Evolutionary conservation across 139 green algal genomes (phyloP).

Genomic region (Marvania coccoides): DNA sequence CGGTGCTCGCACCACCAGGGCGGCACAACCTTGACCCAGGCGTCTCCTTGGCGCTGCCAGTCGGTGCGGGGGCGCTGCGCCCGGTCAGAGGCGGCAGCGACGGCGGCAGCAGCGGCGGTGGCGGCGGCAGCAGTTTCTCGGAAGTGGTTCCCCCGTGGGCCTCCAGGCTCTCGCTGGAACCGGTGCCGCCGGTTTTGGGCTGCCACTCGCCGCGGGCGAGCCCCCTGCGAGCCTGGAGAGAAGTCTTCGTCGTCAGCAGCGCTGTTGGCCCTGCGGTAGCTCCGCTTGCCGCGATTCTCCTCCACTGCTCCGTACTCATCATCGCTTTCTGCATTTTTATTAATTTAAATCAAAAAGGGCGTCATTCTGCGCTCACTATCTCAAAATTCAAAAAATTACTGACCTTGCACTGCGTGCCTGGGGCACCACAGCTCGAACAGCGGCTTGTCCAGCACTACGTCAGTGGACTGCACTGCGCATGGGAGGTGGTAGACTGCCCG

Average conservation of each 20-base stretch:
- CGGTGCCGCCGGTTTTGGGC: not conserved
- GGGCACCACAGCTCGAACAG: conserved; percentile 22
- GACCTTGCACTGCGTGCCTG: not conserved
- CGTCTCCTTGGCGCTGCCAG: conserved; percentile 25
- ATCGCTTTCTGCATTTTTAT: too few relatives aligned
- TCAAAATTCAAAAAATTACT: not conserved
- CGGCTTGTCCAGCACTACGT: conserved; percentile 9
- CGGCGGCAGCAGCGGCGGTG: not conserved
- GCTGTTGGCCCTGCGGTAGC: not conserved
- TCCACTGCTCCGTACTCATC: too few relatives aligned
- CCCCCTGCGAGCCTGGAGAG: not conserved
- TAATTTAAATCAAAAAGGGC: too few relatives aligned
- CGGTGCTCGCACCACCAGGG: conserved; percentile 35
- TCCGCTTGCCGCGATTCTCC: too few relatives aligned
- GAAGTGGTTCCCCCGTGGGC: not conserved
- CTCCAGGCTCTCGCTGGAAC: not conserved
- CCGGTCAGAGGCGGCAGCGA: not conserved
- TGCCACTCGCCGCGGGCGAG: not conserved
- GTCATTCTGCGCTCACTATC: too few relatives aligned
- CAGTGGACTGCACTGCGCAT: not conserved
- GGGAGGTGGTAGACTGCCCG: conserved; percentile 15
- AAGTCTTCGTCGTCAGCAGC: not conserved
- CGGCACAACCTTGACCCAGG: conserved; percentile 31
- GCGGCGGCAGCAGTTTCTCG: not conserved
- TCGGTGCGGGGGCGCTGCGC: conserved; percentile 19